These are phyloP conservation scores for Kwoniella sp. DNA, from an alignment of 768 basidiomycete species.

Conservation along the genomic window DNA sequence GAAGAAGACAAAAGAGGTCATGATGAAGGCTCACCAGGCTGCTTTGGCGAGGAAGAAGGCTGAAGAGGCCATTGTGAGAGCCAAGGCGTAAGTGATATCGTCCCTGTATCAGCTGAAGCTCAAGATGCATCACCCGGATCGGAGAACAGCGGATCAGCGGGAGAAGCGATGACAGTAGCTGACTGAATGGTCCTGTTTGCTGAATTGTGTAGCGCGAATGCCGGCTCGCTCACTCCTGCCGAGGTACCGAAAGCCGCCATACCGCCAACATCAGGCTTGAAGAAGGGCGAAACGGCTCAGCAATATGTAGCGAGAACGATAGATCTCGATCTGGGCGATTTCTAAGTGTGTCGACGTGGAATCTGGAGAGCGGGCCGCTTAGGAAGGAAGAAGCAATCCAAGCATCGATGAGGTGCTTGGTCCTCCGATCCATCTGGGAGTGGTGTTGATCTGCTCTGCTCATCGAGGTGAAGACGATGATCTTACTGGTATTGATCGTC, in stretches of 20 bases:
- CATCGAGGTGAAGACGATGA: too few relatives aligned
- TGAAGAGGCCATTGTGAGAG: conserved; percentile 73
- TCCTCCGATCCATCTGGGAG: too few relatives aligned
- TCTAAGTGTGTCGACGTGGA: conserved; percentile 23
- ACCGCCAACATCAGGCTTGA: conserved; percentile 33
- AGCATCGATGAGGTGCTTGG: too few relatives aligned
- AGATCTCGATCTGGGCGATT: conserved; percentile 54
- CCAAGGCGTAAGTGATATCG: conserved; percentile 58
- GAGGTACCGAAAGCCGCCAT: conserved; percentile 31
- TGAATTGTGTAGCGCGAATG: conserved; percentile 10
- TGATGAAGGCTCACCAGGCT: conserved; percentile 48
- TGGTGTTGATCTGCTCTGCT: too few relatives aligned
- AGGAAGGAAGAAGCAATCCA: too few relatives aligned
- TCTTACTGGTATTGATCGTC: too few relatives aligned
- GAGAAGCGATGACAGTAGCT: too few relatives aligned
- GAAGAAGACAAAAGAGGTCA: conserved; percentile 71
- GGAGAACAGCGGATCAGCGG: too few relatives aligned
- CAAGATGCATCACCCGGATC: too few relatives aligned
- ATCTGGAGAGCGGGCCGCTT: too few relatives aligned
- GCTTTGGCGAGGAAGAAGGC: conserved; percentile 67
- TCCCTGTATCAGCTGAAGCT: too few relatives aligned
- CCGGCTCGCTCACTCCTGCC: conserved; percentile 16
- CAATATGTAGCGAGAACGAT: conserved; percentile 48
- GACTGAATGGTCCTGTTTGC: neutral
- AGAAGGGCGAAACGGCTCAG: conserved; percentile 43